Percentiles rank a stretch among this genome's conserved stretches.
Conservation (phyloP, 768 basidiomycete genomes). For the Suillus luteus region DNA sequence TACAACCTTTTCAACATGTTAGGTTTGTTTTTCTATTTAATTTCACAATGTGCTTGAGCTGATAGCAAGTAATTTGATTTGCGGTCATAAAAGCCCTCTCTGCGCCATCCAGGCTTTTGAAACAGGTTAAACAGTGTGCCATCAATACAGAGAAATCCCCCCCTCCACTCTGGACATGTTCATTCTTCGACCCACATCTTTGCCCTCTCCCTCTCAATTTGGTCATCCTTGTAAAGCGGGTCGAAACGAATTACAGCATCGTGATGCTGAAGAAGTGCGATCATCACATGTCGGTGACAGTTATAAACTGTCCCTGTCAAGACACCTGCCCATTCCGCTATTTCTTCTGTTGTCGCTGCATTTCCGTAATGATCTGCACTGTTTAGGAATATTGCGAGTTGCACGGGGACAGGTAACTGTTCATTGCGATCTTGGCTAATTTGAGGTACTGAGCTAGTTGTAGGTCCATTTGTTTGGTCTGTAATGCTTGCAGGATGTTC, state of each 20-base stretch:
- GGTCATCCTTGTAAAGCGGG: not conserved
- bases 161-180: constrained; percentile 8
- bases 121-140: constrained; percentile 20
- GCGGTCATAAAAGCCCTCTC: constrained; percentile 17
- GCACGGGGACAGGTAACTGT: constrained; percentile 29
- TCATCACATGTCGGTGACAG: constrained; percentile 19
- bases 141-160: constrained; percentile 18
- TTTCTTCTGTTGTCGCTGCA: constrained; percentile 19
- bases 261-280: constrained; percentile 19
- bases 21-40: not conserved
- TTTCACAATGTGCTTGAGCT: constrained; percentile 11
- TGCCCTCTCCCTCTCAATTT: constrained; percentile 4
- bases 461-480: not conserved
- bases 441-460: constrained; percentile 5
- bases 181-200: not conserved
- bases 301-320: constrained; percentile 24
- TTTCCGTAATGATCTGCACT: constrained; percentile 26
- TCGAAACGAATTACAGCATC: constrained; percentile 14
- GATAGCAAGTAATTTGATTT: constrained; percentile 20
- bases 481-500: not conserved
- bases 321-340: constrained; percentile 23
- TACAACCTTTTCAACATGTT: constrained; percentile 7
- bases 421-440: not conserved
- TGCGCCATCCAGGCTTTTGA: constrained; percentile 23
- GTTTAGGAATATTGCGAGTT: constrained; percentile 33